Evolutionary conservation across 2,329 filamentous ascomycete genomes (phyloP), one percentile per base, ranked within the genome.

Genomic region (Penicillium sp.): DNA sequence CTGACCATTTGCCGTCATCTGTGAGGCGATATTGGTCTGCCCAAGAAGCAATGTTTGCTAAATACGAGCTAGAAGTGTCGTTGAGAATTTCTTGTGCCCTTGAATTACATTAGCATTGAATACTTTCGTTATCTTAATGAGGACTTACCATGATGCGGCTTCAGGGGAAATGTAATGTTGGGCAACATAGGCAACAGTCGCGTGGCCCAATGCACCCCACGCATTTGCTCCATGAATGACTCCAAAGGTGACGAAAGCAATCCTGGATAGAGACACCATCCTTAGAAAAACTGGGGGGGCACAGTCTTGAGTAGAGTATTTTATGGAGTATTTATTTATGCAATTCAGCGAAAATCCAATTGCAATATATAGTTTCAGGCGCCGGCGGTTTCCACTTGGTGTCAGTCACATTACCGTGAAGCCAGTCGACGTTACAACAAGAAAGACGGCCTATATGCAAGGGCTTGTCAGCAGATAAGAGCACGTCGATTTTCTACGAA

Each of bases 161-260:
- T 73, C 64, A 19, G 71, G 56, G 4, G 72, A 70, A 50, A 84
- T 69, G 62, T 80, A 80, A 60, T 78, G 73, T 54, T 82, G 78
- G 12, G 83, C 82, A 40, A 85, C 78, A 63, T 80, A 82, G 21
- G 80, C 83, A 6, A 85, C 77, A 3, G 83, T 82, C 31, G 79
- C 77, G 59, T 85, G 83, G 37, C 82, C 83, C 0, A 85, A 69
- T 8, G 68, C 70, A 25, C 83, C 82, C 83, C 83, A 85, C 8
- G 80, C 81, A 53, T 67, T 59, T 17, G 46, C 65, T 4, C 62
- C 59, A 12, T 55, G 58, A n/a, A 52, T 27, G 3, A 48, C 42
- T 1, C 63, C 60, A 1, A 62, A 49, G 9, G 57, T 46, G 19
- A 63, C 29, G 2, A 66, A 42, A 17, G 52, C 58, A 27, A 58